Evolutionary conservation across 2,329 filamentous ascomycete genomes (phyloP), one percentile per base, ranked within the genome.

Genomic region (Fonsecaea pugnacius): DNA sequence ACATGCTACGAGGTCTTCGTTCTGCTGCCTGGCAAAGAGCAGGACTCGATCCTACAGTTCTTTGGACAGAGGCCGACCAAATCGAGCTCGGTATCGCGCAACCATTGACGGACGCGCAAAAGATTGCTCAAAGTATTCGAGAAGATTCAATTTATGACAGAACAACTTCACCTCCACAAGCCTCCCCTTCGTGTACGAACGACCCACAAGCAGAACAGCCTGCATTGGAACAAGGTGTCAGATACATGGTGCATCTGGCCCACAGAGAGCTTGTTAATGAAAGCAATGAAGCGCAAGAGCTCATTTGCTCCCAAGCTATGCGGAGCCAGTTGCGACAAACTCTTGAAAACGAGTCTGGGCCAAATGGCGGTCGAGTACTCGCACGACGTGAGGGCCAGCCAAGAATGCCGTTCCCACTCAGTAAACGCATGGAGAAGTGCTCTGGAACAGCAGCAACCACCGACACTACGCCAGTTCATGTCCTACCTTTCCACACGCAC

Each of bases 21-120:
- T 77, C 79, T 48, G 79, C 80, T 53, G 79, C 78, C 52, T 82
- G 80, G 80, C 77, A 80, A 64, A 80, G 78, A 66, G 79, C 79
- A 10, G 79, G 80, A 1, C 75, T 82, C 3, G 76, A 82, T 70
- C 79, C 80, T 0, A 72, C 77, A 24, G 74, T 78, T 32, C 72
- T 81, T 12, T 82, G 80, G 80, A 80, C 79, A 0, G 78, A 81
- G 66, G 74, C 78, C 55, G 78, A 78, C 30, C 79, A 82, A 70
- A 72, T 78, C 7, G 73, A 76, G 51, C 74, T 76, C 1, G 78
- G 78, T 16, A 53, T 73, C 56, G 66, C 62, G 3, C 60, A 62
- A 50, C 67, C 68, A 6, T 60, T 71, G 58, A 69, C 64, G n/a
- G 66, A 69, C 36, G 48, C 60, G 7, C 63, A 72, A 36, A 67